Conservation (phyloP, 2,329 filamentous ascomycete genomes). For the Hypoxylon rubiginosum region DNA sequence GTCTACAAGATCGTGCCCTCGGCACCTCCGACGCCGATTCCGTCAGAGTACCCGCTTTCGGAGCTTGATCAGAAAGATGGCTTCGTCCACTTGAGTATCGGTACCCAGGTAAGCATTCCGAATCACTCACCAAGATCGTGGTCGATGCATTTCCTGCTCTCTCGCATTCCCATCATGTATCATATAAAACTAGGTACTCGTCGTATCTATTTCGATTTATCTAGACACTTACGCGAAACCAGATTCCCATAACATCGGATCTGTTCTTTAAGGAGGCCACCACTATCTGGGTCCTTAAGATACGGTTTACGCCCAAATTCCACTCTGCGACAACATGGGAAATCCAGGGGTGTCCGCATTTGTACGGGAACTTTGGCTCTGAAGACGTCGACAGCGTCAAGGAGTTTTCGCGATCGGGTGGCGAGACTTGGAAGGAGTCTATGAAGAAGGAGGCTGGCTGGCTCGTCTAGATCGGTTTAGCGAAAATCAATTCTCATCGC, state of each 20-base stretch:
- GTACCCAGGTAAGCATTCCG: constrained; percentile 61
- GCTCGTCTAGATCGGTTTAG: constrained; percentile 50
- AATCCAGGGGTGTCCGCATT: constrained; percentile 65
- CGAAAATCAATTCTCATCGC: neutral
- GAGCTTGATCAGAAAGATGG: constrained; percentile 71
- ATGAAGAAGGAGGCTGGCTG: constrained; percentile 57
- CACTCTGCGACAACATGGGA: constrained; percentile 67
- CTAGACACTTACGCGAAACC: constrained; percentile 3
- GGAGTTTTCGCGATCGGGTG: constrained; percentile 61
- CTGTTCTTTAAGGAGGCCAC: constrained; percentile 49
- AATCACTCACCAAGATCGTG: neutral
- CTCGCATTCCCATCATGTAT: neutral
- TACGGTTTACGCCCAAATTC: constrained; percentile 61
- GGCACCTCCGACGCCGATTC: constrained; percentile 67
- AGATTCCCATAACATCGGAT: constrained; percentile 51
- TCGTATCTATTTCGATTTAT: neutral
- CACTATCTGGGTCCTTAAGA: constrained; percentile 57
- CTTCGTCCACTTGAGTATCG: constrained; percentile 72
- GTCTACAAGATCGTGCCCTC: constrained; percentile 73
- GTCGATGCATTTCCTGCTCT: neutral
- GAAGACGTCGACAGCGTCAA: constrained; percentile 63
- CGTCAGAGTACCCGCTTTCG: constrained; percentile 68
- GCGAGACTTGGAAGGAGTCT: constrained; percentile 62
- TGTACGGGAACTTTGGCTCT: constrained; percentile 70
- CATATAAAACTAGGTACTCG: neutral